These are phyloP conservation scores for Camptophora hylomeconis DNA, from an alignment of 2,329 filamentous ascomycete genomes.

Conservation along the genomic window DNA sequence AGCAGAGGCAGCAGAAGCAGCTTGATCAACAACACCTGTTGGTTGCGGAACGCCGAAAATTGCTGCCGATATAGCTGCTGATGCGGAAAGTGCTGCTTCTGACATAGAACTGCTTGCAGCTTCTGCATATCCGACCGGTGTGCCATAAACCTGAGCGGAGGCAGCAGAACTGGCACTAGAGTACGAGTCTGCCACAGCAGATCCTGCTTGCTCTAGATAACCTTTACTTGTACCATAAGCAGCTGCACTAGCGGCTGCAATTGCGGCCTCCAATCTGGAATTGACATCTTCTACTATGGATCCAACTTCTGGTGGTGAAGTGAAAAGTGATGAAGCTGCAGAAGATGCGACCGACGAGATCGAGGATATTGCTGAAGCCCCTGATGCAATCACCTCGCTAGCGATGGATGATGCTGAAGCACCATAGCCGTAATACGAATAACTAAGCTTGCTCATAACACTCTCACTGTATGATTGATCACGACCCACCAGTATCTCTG, in stretches of 20 bases:
- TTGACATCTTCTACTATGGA: constrained; percentile 44
- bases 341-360: constrained; percentile 23
- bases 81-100: constrained; percentile 42
- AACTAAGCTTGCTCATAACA: constrained; percentile 57
- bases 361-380: constrained; percentile 21
- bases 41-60: constrained; percentile 39
- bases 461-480: constrained; percentile 74
- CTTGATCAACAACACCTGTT: constrained; percentile 34
- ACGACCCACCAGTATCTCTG: constrained; percentile 62
- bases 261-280: constrained; percentile 43
- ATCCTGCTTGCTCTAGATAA: constrained; percentile 39
- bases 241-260: constrained; percentile 44
- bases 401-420: constrained; percentile 42
- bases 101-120: constrained; percentile 40
- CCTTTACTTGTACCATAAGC: constrained; percentile 46
- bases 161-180: constrained; percentile 31
- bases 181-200: constrained; percentile 40
- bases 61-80: constrained; percentile 41
- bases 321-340: constrained; percentile 25
- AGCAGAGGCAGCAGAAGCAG: constrained; percentile 28
- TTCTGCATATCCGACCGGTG: constrained; percentile 38
- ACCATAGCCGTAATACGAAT: constrained; percentile 46
- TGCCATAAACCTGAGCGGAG: constrained; percentile 44
- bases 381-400: constrained; percentile 32
- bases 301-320: constrained; percentile 45